phyloP scores from a whole-genome alignment of 805 yeast genomes.

The Candida gorgasii region DNA sequence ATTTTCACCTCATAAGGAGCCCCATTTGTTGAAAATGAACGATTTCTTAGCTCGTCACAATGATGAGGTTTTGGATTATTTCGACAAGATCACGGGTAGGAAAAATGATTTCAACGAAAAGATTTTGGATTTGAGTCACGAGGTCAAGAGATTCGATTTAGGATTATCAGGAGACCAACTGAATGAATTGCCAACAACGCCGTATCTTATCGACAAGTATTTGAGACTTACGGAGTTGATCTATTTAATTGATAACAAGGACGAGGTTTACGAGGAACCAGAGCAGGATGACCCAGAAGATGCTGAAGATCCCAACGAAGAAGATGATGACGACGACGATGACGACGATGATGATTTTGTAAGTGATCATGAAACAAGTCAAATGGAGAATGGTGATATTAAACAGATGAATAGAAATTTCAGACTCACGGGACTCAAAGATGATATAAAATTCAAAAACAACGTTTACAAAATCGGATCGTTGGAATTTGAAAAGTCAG shows the following conservation, averaged over 20 bases:
- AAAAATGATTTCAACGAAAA: conserved; percentile 66
- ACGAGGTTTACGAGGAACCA: conserved; percentile 4
- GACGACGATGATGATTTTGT: conserved; percentile 4
- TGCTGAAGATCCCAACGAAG: conserved; percentile 8
- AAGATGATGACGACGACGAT: conserved; percentile 3
- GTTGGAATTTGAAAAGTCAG: conserved; percentile 52
- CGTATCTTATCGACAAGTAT: conserved; percentile 67
- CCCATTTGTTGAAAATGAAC: conserved; percentile 73
- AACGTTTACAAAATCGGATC: conserved; percentile 47
- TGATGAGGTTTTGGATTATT: conserved; percentile 62
- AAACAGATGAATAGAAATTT: conserved; percentile 8
- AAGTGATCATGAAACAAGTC: conserved; percentile 8
- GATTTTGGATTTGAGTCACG: conserved; percentile 55
- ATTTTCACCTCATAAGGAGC: conserved; percentile 81
- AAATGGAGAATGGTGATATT: background rate
- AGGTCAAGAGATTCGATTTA: conserved; percentile 56
- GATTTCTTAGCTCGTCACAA: conserved; percentile 59
- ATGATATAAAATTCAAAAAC: conserved; percentile 23
- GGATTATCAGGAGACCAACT: conserved; percentile 52
- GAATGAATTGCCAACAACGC: conserved; percentile 66
- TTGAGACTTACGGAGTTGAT: conserved; percentile 60
- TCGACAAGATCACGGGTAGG: conserved; percentile 69
- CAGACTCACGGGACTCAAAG: conserved; percentile 8
- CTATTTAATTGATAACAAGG: conserved; percentile 39
- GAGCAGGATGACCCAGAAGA: conserved; percentile 9